Percentiles rank a stretch among this genome's conserved stretches.
phyloP scores from a whole-genome alignment of 1,139 yeast genomes.

The Yamadazyma triangularis region DNA sequence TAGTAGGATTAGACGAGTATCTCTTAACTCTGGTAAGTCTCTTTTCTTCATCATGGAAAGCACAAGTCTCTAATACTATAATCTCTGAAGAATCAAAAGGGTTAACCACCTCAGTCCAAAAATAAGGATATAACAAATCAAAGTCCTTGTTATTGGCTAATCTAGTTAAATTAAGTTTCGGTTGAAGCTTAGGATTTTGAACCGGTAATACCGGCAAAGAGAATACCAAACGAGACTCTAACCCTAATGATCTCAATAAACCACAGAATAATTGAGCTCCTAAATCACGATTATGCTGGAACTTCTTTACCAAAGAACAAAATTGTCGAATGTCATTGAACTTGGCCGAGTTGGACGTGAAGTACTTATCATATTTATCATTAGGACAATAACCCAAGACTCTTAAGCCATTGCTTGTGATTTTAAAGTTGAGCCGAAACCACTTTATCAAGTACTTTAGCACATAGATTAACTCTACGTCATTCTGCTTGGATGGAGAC shows the following conservation, averaged over 20 bases:
- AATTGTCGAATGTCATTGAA: slow-evolving; percentile 12
- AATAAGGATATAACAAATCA: slow-evolving; percentile 36
- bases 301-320: slow-evolving; percentile 17
- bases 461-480: slow-evolving; percentile 25
- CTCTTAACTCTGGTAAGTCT: slow-evolving; percentile 21
- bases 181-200: slow-evolving; percentile 18
- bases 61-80: slow-evolving; percentile 25
- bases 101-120: slow-evolving; percentile 37
- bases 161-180: slow-evolving; percentile 19
- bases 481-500: slow-evolving; percentile 11
- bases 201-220: slow-evolving; percentile 29
- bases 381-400: slow-evolving; percentile 28
- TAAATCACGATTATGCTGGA: slow-evolving; percentile 33
- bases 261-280: slow-evolving; percentile 36
- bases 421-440: slow-evolving; percentile 32
- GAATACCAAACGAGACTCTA: slow-evolving; percentile 29
- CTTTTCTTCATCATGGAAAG: slow-evolving; percentile 30
- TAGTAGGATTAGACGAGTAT: slow-evolving; percentile 2
- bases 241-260: slow-evolving; percentile 27
- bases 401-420: slow-evolving; percentile 30
- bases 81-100: slow-evolving; percentile 26
- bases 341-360: slow-evolving; percentile 17
- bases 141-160: slow-evolving; percentile 25
- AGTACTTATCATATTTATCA: slow-evolving; percentile 14
- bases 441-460: slow-evolving; percentile 34